Evolutionary conservation across 2,329 filamentous ascomycete genomes (phyloP).

Genomic region (Monosporascus sp.): DNA sequence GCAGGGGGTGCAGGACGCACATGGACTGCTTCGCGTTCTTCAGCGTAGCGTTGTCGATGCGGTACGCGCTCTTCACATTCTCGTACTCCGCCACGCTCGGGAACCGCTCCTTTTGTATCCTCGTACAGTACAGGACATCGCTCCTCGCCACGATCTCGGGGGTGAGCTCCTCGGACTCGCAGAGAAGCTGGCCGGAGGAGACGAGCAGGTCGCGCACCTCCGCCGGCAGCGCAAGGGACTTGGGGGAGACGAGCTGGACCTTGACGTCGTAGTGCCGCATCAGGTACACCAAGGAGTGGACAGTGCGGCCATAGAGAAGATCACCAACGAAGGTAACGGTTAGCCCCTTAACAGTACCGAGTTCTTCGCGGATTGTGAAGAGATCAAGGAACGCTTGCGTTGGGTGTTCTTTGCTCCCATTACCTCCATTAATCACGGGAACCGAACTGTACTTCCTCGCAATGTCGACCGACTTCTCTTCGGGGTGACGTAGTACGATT

Average conservation of each 20-base stretch:
- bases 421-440: constrained; percentile 94
- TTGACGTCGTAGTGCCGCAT: constrained; percentile 93
- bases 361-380: constrained; percentile 96
- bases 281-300: constrained; percentile 91
- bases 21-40: constrained; percentile 89
- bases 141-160: constrained; percentile 79
- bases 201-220: constrained; percentile 69
- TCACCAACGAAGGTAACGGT: constrained; percentile 96
- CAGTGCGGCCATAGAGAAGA: constrained; percentile 85
- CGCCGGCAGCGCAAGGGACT: constrained; percentile 68
- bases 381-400: constrained; percentile 97
- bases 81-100: constrained; percentile 76
- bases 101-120: constrained; percentile 96
- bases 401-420: constrained; percentile 92
- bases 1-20: constrained; percentile 92
- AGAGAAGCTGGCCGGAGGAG: constrained; percentile 68
- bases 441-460: constrained; percentile 85
- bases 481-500: constrained; percentile 90
- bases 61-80: constrained; percentile 78
- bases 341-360: constrained; percentile 89
- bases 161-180: constrained; percentile 73
- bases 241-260: constrained; percentile 85
- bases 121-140: constrained; percentile 94
- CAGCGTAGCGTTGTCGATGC: constrained; percentile 85
- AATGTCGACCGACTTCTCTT: constrained; percentile 71